These are phyloP conservation scores for Hanseniaspora jakobsenii DNA, from an alignment of 805 yeast genomes.

Conservation along the genomic window DNA sequence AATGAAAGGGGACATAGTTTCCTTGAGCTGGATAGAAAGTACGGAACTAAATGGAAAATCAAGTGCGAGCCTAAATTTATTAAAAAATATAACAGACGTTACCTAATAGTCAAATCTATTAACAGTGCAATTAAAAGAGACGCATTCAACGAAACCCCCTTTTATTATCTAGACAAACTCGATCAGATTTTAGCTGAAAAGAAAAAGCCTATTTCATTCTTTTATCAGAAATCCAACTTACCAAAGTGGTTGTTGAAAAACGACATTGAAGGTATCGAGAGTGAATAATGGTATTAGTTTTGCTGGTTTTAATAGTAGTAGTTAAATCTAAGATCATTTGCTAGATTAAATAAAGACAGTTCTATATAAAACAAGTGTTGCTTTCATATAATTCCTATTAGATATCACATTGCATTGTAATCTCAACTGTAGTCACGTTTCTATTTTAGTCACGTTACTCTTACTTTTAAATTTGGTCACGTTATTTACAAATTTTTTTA, in stretches of 20 bases:
- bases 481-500: too few species aligned
- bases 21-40: slow-evolving; percentile 15
- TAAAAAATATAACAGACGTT: slow-evolving; percentile 18
- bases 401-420: too few species aligned
- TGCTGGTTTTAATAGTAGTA: too few species aligned
- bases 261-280: too few species aligned
- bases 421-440: too few species aligned
- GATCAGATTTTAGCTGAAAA: slow-evolving; percentile 13
- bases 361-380: too few species aligned
- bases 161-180: slow-evolving; percentile 13
- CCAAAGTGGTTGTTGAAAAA: slow-evolving; percentile 15
- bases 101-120: slow-evolving; percentile 17
- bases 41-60: slow-evolving; percentile 18
- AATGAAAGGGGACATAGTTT: slow-evolving; percentile 17
- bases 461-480: too few species aligned
- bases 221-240: slow-evolving; percentile 17
- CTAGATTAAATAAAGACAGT: background rate
- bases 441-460: too few species aligned
- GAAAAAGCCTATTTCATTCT: slow-evolving; percentile 17
- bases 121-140: slow-evolving; percentile 15
- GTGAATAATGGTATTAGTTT: too few species aligned
- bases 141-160: slow-evolving; percentile 11
- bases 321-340: too few species aligned
- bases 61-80: slow-evolving; percentile 17
- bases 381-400: too few species aligned